Conservation (phyloP, 2,329 filamentous ascomycete genomes). For the Cylindrodendrum hubeiense region DNA sequence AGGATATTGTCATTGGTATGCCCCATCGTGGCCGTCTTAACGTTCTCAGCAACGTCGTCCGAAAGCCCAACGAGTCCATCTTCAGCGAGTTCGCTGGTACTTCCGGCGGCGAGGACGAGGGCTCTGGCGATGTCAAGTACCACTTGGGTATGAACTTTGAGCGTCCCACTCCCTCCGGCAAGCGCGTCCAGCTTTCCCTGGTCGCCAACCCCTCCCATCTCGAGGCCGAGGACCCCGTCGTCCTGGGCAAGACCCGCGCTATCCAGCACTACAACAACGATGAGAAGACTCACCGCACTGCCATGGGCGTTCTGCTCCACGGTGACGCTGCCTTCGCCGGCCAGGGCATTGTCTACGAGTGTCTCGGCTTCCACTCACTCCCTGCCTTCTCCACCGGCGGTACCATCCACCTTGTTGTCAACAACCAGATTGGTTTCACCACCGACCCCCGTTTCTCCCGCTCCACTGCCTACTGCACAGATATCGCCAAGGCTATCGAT, state of each 20-base stretch:
- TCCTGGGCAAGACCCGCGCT: constrained; percentile 95
- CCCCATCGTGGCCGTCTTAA: constrained; percentile 98
- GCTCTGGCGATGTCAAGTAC: constrained; percentile 99
- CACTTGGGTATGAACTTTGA: constrained; percentile 99
- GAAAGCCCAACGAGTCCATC: constrained; percentile 99
- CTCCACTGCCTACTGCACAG: constrained; percentile 98
- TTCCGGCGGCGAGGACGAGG: constrained; percentile 89
- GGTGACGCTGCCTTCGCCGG: constrained; percentile 97
- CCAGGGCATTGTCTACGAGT: constrained; percentile 98
- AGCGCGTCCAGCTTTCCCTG: constrained; percentile 98
- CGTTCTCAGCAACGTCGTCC: constrained; percentile 96
- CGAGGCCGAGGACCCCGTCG: constrained; percentile 97
- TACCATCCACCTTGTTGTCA: constrained; percentile 96
- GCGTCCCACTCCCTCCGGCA: constrained; percentile 95
- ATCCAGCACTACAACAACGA: constrained; percentile 99
- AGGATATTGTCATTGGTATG: constrained; percentile 99
- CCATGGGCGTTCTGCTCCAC: constrained; percentile 96
- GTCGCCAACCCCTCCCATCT: constrained; percentile 99
- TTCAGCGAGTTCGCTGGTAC: constrained; percentile 98
- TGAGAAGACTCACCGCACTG: constrained; percentile 86
- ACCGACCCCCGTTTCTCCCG: constrained; percentile 97
- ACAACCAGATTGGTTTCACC: constrained; percentile 99
- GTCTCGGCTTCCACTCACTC: constrained; percentile 95
- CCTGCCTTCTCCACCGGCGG: constrained; percentile 97
- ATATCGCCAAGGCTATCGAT: constrained; percentile 99